Percentiles rank a stretch among this genome's conserved stretches.
Conservation (phyloP, 306 rosid species). For the Cucurbita pepo region DNA sequence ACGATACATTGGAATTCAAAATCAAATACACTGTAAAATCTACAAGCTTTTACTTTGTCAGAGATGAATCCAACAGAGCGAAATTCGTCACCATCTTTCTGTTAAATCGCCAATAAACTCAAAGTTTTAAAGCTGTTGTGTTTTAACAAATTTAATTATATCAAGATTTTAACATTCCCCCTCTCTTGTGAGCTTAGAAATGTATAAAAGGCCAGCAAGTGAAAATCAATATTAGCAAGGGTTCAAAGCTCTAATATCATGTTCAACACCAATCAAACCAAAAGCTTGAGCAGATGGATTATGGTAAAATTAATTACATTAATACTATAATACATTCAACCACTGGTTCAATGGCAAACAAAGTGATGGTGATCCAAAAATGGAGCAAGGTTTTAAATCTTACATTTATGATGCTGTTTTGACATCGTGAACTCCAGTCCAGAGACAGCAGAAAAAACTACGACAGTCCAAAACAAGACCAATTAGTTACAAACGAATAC, state of each 20-base stretch:
- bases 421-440: constrained; percentile 77
- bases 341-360: background rate
- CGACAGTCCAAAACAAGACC: background rate
- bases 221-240: no score
- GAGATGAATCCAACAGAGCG: background rate
- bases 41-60: background rate
- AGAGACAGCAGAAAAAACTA: constrained; percentile 91
- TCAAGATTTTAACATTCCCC: no score
- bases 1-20: background rate
- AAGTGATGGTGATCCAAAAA: background rate
- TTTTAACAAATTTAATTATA: no score
- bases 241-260: no score
- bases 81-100: background rate
- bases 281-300: no score
- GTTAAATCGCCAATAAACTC: no score
- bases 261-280: no score
- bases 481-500: constrained; percentile 9
- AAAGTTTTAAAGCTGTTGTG: no score
- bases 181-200: no score
- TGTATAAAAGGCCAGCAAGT: no score
- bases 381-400: constrained; percentile 9
- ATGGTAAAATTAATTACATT: no score
- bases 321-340: background rate
- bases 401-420: constrained; percentile 58
- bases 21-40: background rate